phyloP scores from a whole-genome alignment of 202 grass and related monocot genomes.

The Saccharum hybrid region DNA sequence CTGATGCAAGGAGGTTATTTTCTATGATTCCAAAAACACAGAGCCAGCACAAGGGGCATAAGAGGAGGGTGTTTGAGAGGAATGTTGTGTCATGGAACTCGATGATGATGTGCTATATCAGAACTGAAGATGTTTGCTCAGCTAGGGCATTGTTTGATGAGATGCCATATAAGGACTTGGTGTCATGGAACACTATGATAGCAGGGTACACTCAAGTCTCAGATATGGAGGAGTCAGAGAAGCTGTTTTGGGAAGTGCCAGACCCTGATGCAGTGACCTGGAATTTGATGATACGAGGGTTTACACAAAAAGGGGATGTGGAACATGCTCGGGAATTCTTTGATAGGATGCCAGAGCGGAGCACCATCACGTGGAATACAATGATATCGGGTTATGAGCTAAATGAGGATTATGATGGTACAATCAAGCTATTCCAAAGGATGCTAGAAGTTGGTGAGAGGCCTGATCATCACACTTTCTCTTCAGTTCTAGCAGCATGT shows the following conservation, averaged over 20 bases:
- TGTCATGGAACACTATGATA: conserved; percentile 84
- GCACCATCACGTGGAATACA: conserved; percentile 72
- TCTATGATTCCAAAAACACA: conserved; percentile 61
- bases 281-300: conserved; percentile 81
- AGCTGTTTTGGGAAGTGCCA: conserved; percentile 62
- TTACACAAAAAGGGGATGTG: conserved; percentile 59
- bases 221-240: conserved; percentile 63
- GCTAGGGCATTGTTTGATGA: conserved; percentile 71
- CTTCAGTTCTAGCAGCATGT: conserved; percentile 76
- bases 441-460: conserved; percentile 59
- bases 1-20: conserved; percentile 64
- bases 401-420: conserved; percentile 58
- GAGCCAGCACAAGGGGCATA: neutral
- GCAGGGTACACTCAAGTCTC: conserved; percentile 52
- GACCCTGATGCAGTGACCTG: conserved; percentile 65
- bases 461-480: conserved; percentile 69
- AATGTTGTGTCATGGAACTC: conserved; percentile 83
- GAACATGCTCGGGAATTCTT: conserved; percentile 60
- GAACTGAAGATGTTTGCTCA: conserved; percentile 52
- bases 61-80: conserved; percentile 50
- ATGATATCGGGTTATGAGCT: conserved; percentile 82
- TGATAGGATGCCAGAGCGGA: conserved; percentile 61
- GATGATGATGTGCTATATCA: conserved; percentile 81
- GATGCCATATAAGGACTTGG: conserved; percentile 67
- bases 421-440: conserved; percentile 57